Evolutionary conservation across 2,329 filamentous ascomycete genomes (phyloP).

Genomic region (Pseudocercospora pini-densiflorae): DNA sequence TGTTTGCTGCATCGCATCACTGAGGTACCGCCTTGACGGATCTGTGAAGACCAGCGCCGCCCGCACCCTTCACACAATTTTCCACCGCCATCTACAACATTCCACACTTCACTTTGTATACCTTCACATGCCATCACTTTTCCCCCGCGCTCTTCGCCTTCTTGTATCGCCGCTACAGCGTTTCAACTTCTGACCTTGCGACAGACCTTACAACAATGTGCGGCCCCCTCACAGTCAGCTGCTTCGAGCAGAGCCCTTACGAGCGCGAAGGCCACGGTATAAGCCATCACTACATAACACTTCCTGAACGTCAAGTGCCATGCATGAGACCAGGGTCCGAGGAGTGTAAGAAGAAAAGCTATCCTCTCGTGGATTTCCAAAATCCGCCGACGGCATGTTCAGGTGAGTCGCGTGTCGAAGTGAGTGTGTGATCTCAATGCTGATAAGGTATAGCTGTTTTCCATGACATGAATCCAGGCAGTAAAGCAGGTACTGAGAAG

Average conservation of each 20-base stretch:
- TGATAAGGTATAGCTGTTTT: neutral
- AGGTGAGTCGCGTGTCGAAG: slow-evolving; percentile 13
- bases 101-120: neutral
- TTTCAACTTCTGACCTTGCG: neutral
- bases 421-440: neutral
- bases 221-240: slow-evolving; percentile 19
- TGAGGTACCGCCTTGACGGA: too few species aligned
- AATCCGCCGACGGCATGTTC: slow-evolving; percentile 23
- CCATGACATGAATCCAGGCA: slow-evolving; percentile 5
- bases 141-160: neutral
- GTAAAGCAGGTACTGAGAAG: neutral
- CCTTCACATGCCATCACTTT: neutral
- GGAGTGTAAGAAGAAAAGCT: slow-evolving; percentile 12
- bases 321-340: slow-evolving; percentile 20
- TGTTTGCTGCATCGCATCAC: neutral
- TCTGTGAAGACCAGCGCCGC: neutral
- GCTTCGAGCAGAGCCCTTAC: slow-evolving; percentile 10
- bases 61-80: neutral
- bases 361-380: slow-evolving; percentile 19
- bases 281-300: slow-evolving; percentile 15
- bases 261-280: neutral
- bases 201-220: slow-evolving; percentile 13
- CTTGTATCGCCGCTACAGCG: neutral
- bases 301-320: slow-evolving; percentile 17
- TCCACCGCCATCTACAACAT: neutral